Base-by-base conservation (phyloP, 2,329 filamentous ascomycete genomes). In the Diaporthe ampelina region DNA sequence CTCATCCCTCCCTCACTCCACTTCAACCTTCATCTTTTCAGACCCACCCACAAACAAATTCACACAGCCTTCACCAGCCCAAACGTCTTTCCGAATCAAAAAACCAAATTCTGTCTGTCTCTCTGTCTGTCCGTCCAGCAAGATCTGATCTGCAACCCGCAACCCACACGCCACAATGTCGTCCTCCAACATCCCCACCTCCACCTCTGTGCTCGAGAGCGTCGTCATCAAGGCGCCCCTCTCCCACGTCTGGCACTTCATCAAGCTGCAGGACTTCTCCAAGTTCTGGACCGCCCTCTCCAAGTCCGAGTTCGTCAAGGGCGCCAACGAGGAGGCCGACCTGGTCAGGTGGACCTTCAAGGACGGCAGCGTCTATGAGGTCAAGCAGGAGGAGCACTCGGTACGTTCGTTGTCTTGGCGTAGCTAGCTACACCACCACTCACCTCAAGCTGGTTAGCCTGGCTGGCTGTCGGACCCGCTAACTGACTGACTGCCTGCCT, bases 371-470 rank as follows among this genome's bases (percentile, higher is more conserved):
- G 88, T 90, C 72, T 84, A 93, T 26, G 91, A 94, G 82, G 90
- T 94, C 78, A 94, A 94, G 90, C 91, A 93, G 85, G 92, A 94
- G 84, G 92, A 93, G 86, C 92, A 94, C 84, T 92, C 90, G 77
- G 91, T 93, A 83, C 75, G 88, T 82, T 2, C 15, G 37, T 40
- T 40, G 37, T 40, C n/a, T 19, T 6, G n/a, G 3, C 45, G 3
- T 24, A 2, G 45, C 17, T 15, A 43, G 15, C 40, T 6, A 43
- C 13, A 43, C 40, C 40, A 43, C 40, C 29, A 32, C 37, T 6
- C 43, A 48, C n/a, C 63, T 48, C 43, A 73, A 57, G 37, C 40
- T n/a, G 37, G 54, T 26, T 58, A 35, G 48, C 4, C 10, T 48
- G 43, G 45, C 19, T 43, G 40, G 40, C 40, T 43, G 40, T 19